A percentile compares a stretch with the other conserved stretches of the same genome.
Evolutionary conservation across 2,329 filamentous ascomycete species (phyloP).

Genomic region (Alternaria triticimaculans): DNA sequence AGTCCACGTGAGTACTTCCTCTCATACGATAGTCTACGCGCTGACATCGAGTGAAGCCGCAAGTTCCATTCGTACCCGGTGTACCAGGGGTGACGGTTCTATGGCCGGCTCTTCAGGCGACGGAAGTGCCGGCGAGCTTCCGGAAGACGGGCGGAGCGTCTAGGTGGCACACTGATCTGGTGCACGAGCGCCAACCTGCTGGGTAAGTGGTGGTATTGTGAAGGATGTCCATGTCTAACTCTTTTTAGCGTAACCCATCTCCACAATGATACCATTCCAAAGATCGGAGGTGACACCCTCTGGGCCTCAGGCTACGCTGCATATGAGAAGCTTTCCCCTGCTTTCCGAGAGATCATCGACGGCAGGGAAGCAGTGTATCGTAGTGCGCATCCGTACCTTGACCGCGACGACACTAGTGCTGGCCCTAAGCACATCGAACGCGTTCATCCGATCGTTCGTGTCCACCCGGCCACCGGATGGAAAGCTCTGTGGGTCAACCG

Average conservation of each 20-base stretch:
- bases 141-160: conserved; percentile 71
- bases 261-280: conserved; percentile 72
- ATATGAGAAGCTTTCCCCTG: conserved; percentile 75
- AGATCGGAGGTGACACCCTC: conserved; percentile 72
- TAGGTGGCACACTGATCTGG: conserved; percentile 73
- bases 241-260: conserved; percentile 64
- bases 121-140: conserved; percentile 67
- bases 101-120: conserved; percentile 72
- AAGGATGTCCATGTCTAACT: neutral
- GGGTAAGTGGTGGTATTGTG: conserved; percentile 47
- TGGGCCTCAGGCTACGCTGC: conserved; percentile 74
- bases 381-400: conserved; percentile 71
- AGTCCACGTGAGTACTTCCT: conserved; percentile 63
- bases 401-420: conserved; percentile 65
- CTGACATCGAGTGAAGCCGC: conserved; percentile 58
- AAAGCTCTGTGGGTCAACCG: conserved; percentile 76
- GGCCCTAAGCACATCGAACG: conserved; percentile 73
- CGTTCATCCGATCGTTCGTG: conserved; percentile 70
- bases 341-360: conserved; percentile 74
- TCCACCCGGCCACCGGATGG: conserved; percentile 77
- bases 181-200: conserved; percentile 73
- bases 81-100: conserved; percentile 68
- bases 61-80: conserved; percentile 74
- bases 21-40: neutral
- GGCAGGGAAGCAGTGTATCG: conserved; percentile 67